phyloP scores from a whole-genome alignment of 768 basidiomycete species.

The Trametes punicea region DNA sequence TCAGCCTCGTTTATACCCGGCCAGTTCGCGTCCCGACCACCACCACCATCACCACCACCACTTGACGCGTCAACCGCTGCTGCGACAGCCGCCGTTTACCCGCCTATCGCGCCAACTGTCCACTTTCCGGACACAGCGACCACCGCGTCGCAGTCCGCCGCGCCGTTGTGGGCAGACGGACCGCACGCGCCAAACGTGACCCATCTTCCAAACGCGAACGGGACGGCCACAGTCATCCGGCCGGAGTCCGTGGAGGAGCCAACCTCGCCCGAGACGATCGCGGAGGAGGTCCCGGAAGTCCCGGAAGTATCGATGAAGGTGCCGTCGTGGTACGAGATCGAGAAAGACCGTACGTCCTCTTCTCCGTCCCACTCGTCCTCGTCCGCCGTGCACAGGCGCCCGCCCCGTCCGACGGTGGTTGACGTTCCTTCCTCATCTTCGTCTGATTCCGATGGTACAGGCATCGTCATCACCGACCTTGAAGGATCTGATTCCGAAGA shows the following conservation, averaged over 20 bases:
- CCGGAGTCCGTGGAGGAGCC: constrained; percentile 44
- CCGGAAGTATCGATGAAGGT: constrained; percentile 63
- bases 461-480: constrained; percentile 59
- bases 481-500: constrained; percentile 38
- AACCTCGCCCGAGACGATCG: constrained; percentile 21
- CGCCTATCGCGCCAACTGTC: neutral
- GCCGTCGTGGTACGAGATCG: constrained; percentile 65
- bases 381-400: neutral
- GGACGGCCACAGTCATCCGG: constrained; percentile 19
- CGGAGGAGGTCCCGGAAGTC: constrained; percentile 17
- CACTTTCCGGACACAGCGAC: constrained; percentile 3
- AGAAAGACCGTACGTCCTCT: constrained; percentile 57
- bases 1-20: neutral
- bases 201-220: neutral
- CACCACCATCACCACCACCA: neutral
- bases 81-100: neutral
- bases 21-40: neutral
- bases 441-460: constrained; percentile 30
- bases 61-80: neutral
- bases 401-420: constrained; percentile 12
- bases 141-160: neutral
- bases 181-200: constrained; percentile 1
- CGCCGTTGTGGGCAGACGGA: constrained; percentile 7
- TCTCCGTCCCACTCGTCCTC: constrained; percentile 4
- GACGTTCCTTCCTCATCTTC: neutral